Evolutionary conservation across 2,329 filamentous ascomycete species (phyloP).

Genomic region (Stromatinia cepivora): DNA sequence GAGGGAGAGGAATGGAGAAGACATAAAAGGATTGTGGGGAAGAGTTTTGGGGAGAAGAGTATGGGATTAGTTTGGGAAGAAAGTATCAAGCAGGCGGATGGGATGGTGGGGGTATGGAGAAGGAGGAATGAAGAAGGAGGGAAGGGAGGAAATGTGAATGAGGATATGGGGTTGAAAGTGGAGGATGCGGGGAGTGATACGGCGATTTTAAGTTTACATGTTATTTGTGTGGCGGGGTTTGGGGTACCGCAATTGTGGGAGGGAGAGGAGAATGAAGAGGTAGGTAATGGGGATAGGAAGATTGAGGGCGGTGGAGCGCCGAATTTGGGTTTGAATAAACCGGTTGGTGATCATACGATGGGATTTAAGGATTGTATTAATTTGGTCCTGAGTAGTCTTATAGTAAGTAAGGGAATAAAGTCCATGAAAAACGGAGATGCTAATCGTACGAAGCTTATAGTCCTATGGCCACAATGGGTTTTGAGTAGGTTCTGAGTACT

Average conservation of each 20-base stretch:
- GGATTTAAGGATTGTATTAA: conserved; percentile 52
- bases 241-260: conserved; percentile 44
- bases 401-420: not conserved
- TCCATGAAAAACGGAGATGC: not conserved
- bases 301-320: not conserved
- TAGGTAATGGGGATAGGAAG: not conserved
- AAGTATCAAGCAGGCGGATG: conserved; percentile 49
- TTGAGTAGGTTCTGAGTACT: conserved; percentile 39
- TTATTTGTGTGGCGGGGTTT: conserved; percentile 56
- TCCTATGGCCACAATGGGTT: conserved; percentile 47
- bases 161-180: conserved; percentile 39
- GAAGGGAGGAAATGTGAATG: conserved; percentile 39
- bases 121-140: conserved; percentile 45
- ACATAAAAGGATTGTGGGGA: conserved; percentile 40
- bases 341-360: conserved; percentile 40
- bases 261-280: conserved; percentile 33
- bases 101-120: conserved; percentile 49
- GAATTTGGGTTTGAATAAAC: conserved; percentile 8
- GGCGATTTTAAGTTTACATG: conserved; percentile 53
- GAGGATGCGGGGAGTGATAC: conserved; percentile 47
- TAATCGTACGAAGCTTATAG: not conserved
- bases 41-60: conserved; percentile 47
- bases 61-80: conserved; percentile 48
- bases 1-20: conserved; percentile 40
- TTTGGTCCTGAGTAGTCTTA: conserved; percentile 48